Conservation (phyloP, 352 stramenopile genomes). For the Elongisporangium senticosum region DNA sequence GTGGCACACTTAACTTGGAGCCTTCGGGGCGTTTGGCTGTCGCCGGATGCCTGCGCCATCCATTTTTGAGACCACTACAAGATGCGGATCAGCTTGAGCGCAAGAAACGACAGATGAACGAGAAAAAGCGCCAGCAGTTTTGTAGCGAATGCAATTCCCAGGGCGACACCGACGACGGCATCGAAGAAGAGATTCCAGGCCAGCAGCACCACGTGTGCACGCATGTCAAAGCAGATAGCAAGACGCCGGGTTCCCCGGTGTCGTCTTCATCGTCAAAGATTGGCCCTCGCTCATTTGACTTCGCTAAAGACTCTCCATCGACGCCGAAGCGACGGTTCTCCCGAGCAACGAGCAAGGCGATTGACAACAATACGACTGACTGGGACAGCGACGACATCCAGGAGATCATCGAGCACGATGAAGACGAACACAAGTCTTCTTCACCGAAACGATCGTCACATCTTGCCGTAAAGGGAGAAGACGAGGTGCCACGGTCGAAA, state of each 20-base stretch:
- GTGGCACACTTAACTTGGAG: constrained; percentile 56
- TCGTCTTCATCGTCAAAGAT: constrained; percentile 11
- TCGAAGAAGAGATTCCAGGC: constrained; percentile 74
- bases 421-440: constrained; percentile 11
- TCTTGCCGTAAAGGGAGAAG: constrained; percentile 2
- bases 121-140: constrained; percentile 13
- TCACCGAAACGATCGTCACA: constrained; percentile 1
- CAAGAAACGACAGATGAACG: not conserved
- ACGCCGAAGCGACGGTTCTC: constrained; percentile 6
- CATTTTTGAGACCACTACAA: constrained; percentile 45
- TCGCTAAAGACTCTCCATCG: constrained; percentile 6
- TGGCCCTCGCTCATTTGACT: constrained; percentile 21
- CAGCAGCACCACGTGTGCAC: constrained; percentile 13
- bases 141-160: constrained; percentile 2
- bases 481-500: constrained; percentile 10
- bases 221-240: constrained; percentile 18
- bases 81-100: constrained; percentile 27
- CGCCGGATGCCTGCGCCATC: constrained; percentile 42
- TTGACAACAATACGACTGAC: constrained; percentile 35
- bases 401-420: constrained; percentile 74
- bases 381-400: constrained; percentile 75
- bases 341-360: constrained; percentile 1
- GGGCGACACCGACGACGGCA: constrained; percentile 46
- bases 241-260: not conserved
- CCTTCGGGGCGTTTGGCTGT: constrained; percentile 47